Evolutionary conservation across 192 early-diverging fungal genomes (phyloP), one percentile per base, ranked within the genome.

Genomic region (Mortierella hygrophila): DNA sequence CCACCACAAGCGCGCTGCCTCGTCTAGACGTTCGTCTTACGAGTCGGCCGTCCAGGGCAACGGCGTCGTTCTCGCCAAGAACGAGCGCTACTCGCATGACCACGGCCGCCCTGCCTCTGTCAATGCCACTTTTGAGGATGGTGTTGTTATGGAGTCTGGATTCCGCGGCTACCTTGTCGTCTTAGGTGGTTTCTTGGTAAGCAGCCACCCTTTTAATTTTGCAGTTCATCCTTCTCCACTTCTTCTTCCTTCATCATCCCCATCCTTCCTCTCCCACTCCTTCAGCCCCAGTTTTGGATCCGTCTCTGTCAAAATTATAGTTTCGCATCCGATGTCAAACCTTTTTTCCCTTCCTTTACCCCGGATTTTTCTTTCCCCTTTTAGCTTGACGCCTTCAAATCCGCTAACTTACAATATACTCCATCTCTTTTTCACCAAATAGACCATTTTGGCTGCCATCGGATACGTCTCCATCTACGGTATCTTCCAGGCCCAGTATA

Each of bases 141-240:
- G 78, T 20, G n/a, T 86, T 21, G 78, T 86, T 35, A 86, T 86
- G 83, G 83, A 86, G 40, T 76, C 74, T 57, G 83, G 83, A n/a
- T 77, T 75, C 47, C 70, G 75, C 13, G 83, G 83, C 69, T 80
- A 86, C 70, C 83, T 86, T 32, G 83, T 86, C 21, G 83, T 86
- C 70, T 80, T 86, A 77, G 83, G 83, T 10, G 75, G 83, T 37
- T 86, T 86, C 52, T 77, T 86, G 83, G 83, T 86, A 76, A 84
- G 83, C 38, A 11, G 0, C 13, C 6, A 26, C 26, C 13, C 54
- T 13, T 68, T 7, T 9, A 20, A 4, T 60, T 4, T 23, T 29
- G n/a, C 54, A 55, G 23, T 69, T 16, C 21, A 21, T 35, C 37
- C 21, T 37, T 38, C 68, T 21, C 49, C 11, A 20, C 49, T 52